A percentile compares a stretch with the other conserved stretches of the same genome.
phyloP scores from a whole-genome alignment of 805 yeast species.

The Clavispora phyllophila region DNA sequence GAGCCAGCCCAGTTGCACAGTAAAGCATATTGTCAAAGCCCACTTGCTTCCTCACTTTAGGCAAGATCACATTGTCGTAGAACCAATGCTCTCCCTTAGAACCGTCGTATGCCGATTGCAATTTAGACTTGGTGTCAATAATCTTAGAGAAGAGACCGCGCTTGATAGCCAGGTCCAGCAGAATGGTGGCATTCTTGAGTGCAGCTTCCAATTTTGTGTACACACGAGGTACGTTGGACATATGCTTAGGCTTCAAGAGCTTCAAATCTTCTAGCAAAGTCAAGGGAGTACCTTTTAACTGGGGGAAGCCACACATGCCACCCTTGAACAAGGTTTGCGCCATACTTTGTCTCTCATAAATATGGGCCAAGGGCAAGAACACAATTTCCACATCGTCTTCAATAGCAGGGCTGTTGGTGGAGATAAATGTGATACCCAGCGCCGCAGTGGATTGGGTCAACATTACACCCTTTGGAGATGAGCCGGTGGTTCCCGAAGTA shows the following conservation, averaged over 20 bases:
- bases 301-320: slow-evolving; percentile 22
- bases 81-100: slow-evolving; percentile 16
- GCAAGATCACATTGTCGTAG: slow-evolving; percentile 12
- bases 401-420: slow-evolving; percentile 7
- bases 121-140: slow-evolving; percentile 14
- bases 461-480: slow-evolving; percentile 23
- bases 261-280: slow-evolving; percentile 22
- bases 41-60: slow-evolving; percentile 19
- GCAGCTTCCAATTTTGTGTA: slow-evolving; percentile 23
- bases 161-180: slow-evolving; percentile 15
- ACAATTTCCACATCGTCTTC: slow-evolving; percentile 10
- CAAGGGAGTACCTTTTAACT: slow-evolving; percentile 18
- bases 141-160: slow-evolving; percentile 15
- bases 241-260: slow-evolving; percentile 19
- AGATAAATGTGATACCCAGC: slow-evolving; percentile 15
- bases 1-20: slow-evolving; percentile 56
- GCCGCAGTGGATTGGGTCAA: slow-evolving; percentile 18
- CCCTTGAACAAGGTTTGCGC: slow-evolving; percentile 22
- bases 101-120: slow-evolving; percentile 14
- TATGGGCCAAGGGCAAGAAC: slow-evolving; percentile 36
- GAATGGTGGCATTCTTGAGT: slow-evolving; percentile 20
- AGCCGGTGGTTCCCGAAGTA: slow-evolving; percentile 26
- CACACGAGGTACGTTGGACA: slow-evolving; percentile 24
- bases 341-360: slow-evolving; percentile 27
- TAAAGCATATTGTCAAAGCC: slow-evolving; percentile 30